Conservation (phyloP, 352 stramenopile species). For the Phytopythium kandeliae region DNA sequence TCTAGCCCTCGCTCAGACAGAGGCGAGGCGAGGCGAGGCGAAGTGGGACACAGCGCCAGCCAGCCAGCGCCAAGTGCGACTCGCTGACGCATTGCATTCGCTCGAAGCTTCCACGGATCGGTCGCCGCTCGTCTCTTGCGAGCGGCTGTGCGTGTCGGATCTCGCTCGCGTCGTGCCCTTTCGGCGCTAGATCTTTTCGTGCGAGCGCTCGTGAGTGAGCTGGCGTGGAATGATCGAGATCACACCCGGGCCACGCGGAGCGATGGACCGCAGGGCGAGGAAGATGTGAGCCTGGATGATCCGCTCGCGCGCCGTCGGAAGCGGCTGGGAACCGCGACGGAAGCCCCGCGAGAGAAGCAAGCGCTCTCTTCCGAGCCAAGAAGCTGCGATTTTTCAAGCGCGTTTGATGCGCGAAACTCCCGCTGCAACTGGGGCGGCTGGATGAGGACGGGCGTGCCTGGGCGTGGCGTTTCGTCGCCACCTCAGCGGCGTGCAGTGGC, state of each 20-base stretch:
- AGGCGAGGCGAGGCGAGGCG: too few species aligned
- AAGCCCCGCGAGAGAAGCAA: background rate
- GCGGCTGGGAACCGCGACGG: background rate
- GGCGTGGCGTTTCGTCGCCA: too few species aligned
- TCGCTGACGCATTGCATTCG: background rate
- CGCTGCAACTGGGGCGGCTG: too few species aligned
- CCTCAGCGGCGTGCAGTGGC: too few species aligned
- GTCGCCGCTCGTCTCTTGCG: background rate
- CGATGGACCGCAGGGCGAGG: too few species aligned
- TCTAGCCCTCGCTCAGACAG: too few species aligned
- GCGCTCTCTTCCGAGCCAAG: too few species aligned
- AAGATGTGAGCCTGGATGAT: background rate
- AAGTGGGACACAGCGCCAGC: background rate
- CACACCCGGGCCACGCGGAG: background rate
- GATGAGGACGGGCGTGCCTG: too few species aligned
- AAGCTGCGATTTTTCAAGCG: too few species aligned
- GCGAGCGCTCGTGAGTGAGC: background rate
- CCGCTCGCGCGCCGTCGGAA: background rate
- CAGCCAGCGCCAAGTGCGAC: background rate
- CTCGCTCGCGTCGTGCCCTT: background rate
- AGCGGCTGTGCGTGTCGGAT: background rate
- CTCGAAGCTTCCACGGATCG: conserved; percentile 1
- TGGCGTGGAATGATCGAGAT: background rate
- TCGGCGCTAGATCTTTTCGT: conserved; percentile 7
- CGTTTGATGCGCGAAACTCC: too few species aligned